A percentile compares a stretch with the other conserved stretches of the same genome.
These are phyloP conservation scores for Ceratobasidium sp. DNA, from an alignment of 1,284 basidiomycete genomes.

Conservation along the genomic window DNA sequence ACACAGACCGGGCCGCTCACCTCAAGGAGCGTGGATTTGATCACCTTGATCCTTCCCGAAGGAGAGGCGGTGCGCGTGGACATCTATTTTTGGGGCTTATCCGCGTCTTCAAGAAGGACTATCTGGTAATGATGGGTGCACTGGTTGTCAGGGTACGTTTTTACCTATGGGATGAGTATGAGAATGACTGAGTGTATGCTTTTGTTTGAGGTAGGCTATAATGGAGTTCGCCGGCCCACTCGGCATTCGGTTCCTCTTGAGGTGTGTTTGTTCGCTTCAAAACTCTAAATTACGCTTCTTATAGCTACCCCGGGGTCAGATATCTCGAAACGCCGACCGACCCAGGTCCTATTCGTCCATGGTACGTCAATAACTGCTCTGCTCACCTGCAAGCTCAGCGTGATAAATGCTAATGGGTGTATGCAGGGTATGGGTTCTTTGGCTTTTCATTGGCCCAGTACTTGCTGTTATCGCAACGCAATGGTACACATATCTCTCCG, in stretches of 20 bases:
- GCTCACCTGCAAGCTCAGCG: too few species aligned
- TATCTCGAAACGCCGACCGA: conserved; percentile 46
- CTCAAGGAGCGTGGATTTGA: conserved; percentile 31
- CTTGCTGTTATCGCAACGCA: conserved; percentile 44
- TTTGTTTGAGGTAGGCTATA: conserved; percentile 24
- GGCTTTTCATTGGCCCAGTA: conserved; percentile 48
- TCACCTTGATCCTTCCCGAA: conserved; percentile 44
- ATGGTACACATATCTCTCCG: conserved; percentile 46
- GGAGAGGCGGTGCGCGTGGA: neutral
- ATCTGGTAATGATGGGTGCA: conserved; percentile 17
- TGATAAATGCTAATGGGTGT: too few species aligned
- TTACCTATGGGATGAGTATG: too few species aligned
- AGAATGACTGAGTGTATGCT: neutral
- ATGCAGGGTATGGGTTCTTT: conserved; percentile 47
- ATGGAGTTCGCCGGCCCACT: conserved; percentile 47
- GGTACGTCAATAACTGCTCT: conserved; percentile 18
- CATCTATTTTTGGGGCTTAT: conserved; percentile 48
- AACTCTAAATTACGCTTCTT: too few species aligned
- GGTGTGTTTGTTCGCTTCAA: conserved; percentile 10
- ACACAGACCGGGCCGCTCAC: conserved; percentile 48
- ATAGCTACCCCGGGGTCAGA: neutral
- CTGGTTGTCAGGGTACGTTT: conserved; percentile 17
- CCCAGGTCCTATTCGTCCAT: conserved; percentile 44
- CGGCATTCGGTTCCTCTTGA: conserved; percentile 46
- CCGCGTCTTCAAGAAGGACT: conserved; percentile 48